phyloP scores from a whole-genome alignment of 441 rosid species.

The Erodium moschatum region DNA sequence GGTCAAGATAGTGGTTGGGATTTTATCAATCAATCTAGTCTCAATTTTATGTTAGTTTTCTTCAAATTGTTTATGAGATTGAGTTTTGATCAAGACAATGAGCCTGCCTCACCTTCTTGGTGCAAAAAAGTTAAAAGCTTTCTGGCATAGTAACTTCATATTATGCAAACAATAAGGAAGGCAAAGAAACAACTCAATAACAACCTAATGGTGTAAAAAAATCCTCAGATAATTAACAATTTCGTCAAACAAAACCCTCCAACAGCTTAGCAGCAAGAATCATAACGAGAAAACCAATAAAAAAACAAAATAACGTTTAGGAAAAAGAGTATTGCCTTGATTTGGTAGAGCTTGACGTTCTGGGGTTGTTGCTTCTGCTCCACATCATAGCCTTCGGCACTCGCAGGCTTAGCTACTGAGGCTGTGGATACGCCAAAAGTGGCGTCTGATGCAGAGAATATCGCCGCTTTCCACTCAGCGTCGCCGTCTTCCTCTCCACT shows the following conservation, averaged over 20 bases:
- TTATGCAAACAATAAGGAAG: background rate
- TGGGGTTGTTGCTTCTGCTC: slow-evolving; percentile 32
- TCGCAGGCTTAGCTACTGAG: slow-evolving; percentile 2
- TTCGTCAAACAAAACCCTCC: background rate
- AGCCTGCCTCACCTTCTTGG: background rate
- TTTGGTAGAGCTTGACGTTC: slow-evolving; percentile 57
- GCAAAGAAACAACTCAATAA: background rate
- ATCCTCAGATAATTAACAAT: background rate
- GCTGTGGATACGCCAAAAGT: background rate
- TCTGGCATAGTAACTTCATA: background rate
- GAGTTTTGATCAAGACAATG: too few species aligned
- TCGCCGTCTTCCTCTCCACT: slow-evolving; percentile 65
- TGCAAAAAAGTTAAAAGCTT: background rate
- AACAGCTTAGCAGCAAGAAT: too few species aligned
- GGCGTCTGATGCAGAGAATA: slow-evolving; percentile 53
- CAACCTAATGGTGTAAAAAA: background rate
- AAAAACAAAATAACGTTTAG: background rate
- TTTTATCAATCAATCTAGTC: too few species aligned
- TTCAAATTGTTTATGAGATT: too few species aligned
- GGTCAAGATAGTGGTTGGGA: too few species aligned
- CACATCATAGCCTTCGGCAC: slow-evolving; percentile 19
- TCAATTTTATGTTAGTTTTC: too few species aligned
- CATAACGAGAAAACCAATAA: too few species aligned
- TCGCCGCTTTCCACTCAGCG: slow-evolving; percentile 68
- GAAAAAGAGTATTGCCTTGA: slow-evolving; percentile 42